Evolutionary conservation across 2,329 filamentous ascomycete genomes (phyloP), one percentile per base, ranked within the genome.

Genomic region (Phialemoniopsis sp.): DNA sequence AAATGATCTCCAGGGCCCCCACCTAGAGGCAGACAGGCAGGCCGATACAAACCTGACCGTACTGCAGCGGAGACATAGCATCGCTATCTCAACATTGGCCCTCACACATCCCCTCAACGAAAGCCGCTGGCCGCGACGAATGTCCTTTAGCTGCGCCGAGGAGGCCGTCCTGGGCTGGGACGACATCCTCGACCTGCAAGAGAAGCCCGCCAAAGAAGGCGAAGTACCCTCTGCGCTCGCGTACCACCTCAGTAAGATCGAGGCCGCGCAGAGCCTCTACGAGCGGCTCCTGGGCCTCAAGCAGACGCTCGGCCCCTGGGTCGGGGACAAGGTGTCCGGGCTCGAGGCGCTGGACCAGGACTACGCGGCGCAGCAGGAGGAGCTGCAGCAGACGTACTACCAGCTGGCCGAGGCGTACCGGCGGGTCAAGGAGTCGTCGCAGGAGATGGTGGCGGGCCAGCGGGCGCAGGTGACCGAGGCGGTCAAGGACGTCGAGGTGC

Each of bases 141-240:
- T 90, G 46, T 89, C 85, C 4, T 90, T 90, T 57, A 81, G 82
- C 42, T 73, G 83, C 33, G 86, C 83, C 2, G 85, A 87, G 60
- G 83, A 89, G 44, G 85, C 81, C n/a, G 64, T 90, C 8, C 63
- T 89, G 2, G 68, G 64, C 13, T 89, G 85, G 85, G 66, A 76
- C 5, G 72, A 77, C 35, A 59, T 83, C 18, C 58, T 68, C 4
- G 63, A 66, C 39, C 44, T 72, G 3, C 45, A 52, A 4, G 57
- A 63, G 26, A 59, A 64, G 14, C 31, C 38, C 29, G 41, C n/a
- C 48, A 46, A 14, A 57, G 66, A 9, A 55, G 19, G 16, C 17
- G 41, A 34, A 9, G 32, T 32, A 4, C 34, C 43, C 15, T 21
- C 16, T 17, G 55, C 52, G 4, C 48, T 67, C 5, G 54, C 61